These are phyloP conservation scores for Calonectria honghensis DNA, from an alignment of 2,329 filamentous ascomycete genomes.

Conservation along the genomic window DNA sequence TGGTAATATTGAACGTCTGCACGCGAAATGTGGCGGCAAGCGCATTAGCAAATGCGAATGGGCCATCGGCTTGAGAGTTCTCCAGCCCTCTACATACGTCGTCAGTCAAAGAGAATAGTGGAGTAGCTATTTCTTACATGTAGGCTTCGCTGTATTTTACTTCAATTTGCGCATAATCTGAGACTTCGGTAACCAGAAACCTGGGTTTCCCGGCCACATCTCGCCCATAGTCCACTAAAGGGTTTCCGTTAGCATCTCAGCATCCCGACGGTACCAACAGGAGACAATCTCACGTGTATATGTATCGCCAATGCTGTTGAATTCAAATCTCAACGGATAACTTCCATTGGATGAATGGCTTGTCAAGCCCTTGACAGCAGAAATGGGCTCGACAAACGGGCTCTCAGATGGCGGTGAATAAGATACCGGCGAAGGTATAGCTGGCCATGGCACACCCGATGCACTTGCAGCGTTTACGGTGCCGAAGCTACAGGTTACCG, in stretches of 20 bases:
- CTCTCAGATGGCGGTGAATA: neutral
- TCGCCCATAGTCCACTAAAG: neutral
- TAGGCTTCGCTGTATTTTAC: conserved; percentile 17
- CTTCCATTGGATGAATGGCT: neutral
- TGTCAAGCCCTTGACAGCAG: neutral
- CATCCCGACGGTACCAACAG: no score
- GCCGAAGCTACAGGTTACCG: neutral
- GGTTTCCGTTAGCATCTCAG: neutral
- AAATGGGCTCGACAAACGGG: conserved; percentile 5
- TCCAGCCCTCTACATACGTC: neutral
- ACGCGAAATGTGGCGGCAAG: conserved; percentile 30
- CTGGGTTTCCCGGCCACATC: conserved; percentile 8
- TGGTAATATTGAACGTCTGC: conserved; percentile 27
- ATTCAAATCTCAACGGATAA: neutral
- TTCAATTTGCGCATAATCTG: conserved; percentile 15
- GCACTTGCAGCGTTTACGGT: neutral
- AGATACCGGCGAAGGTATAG: conserved; percentile 1
- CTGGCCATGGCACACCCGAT: conserved; percentile 3
- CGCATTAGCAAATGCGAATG: conserved; percentile 7
- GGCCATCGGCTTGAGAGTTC: conserved; percentile 13
- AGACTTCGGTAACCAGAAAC: neutral
- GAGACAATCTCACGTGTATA: neutral
- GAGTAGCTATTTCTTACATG: neutral
- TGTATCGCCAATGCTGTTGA: neutral
- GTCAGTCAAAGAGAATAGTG: neutral